These are phyloP conservation scores for Tilletia caries DNA, from an alignment of 1,284 basidiomycete genomes.

Conservation along the genomic window DNA sequence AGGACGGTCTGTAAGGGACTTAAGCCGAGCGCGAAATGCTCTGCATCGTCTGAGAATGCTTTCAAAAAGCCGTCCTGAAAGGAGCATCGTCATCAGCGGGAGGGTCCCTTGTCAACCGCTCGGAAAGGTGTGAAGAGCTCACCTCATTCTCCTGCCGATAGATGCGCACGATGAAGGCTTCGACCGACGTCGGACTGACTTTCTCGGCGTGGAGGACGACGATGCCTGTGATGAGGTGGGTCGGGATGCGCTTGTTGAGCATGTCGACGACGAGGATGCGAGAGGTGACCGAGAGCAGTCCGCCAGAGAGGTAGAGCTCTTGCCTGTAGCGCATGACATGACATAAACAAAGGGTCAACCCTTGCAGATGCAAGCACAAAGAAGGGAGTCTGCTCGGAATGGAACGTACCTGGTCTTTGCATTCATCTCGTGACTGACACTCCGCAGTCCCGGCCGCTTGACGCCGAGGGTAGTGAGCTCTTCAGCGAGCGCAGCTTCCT, in stretches of 20 bases:
- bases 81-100: not conserved
- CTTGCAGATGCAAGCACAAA: too few species aligned
- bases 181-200: conserved; percentile 66
- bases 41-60: conserved; percentile 93
- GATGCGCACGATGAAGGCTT: conserved; percentile 48
- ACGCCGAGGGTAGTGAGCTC: conserved; percentile 89
- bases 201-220: conserved; percentile 88
- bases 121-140: not conserved
- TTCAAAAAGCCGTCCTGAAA: conserved; percentile 78
- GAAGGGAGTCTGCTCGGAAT: conserved; percentile 66
- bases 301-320: conserved; percentile 45
- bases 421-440: conserved; percentile 78
- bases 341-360: conserved; percentile 60
- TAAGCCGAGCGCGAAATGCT: conserved; percentile 85
- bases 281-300: conserved; percentile 86
- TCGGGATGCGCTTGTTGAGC: conserved; percentile 78
- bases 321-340: conserved; percentile 1
- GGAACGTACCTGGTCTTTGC: conserved; percentile 70
- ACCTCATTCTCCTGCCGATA: conserved; percentile 43
- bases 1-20: conserved; percentile 87
- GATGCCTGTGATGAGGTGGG: conserved; percentile 81
- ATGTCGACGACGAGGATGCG: conserved; percentile 93
- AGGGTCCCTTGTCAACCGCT: too few species aligned
- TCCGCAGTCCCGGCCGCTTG: conserved; percentile 75
- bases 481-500: conserved; percentile 85